phyloP scores from a whole-genome alignment of 116 monocot genomes.

The Dioscorea cayenensis region DNA sequence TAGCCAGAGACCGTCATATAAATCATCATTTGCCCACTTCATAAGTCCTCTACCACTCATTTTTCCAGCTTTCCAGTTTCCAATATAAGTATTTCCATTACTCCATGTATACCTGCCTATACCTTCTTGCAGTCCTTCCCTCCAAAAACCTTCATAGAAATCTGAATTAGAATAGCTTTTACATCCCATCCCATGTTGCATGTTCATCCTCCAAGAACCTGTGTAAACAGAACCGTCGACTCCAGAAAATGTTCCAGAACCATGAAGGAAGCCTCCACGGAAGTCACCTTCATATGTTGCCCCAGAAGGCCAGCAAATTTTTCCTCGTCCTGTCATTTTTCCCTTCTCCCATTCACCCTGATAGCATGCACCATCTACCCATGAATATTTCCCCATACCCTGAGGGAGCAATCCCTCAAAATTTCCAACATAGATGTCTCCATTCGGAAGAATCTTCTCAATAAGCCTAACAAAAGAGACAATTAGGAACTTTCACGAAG shows the following conservation, averaged over 20 bases:
- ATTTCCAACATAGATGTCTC: slow-evolving; percentile 67
- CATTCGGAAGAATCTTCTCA: slow-evolving; percentile 60
- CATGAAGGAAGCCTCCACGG: slow-evolving; percentile 79
- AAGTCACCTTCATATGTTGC: slow-evolving; percentile 71
- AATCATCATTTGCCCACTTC: slow-evolving; percentile 79
- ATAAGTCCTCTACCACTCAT: slow-evolving; percentile 85
- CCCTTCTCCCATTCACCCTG: slow-evolving; percentile 74
- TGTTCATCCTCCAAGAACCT: slow-evolving; percentile 84
- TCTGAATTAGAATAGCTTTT: slow-evolving; percentile 64
- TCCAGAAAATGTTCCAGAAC: slow-evolving; percentile 51
- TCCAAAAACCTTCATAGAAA: slow-evolving; percentile 80
- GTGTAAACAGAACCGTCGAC: slow-evolving; percentile 63
- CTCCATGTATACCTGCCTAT: slow-evolving; percentile 68
- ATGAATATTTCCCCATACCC: slow-evolving; percentile 69
- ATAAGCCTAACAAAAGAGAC: slow-evolving; percentile 23
- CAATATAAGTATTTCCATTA: slow-evolving; percentile 65
- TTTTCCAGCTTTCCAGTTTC: slow-evolving; percentile 80
- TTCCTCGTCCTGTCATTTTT: slow-evolving; percentile 63
- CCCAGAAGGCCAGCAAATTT: slow-evolving; percentile 69
- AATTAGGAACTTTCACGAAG: neutral
- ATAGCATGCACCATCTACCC: slow-evolving; percentile 68
- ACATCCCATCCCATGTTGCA: slow-evolving; percentile 73
- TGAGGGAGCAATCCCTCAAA: slow-evolving; percentile 56
- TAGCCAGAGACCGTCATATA: slow-evolving; percentile 71
- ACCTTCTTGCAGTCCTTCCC: slow-evolving; percentile 80